phyloP scores from a whole-genome alignment of 495 filamentous ascomycete species.

The Aspergillus mulundensis region DNA sequence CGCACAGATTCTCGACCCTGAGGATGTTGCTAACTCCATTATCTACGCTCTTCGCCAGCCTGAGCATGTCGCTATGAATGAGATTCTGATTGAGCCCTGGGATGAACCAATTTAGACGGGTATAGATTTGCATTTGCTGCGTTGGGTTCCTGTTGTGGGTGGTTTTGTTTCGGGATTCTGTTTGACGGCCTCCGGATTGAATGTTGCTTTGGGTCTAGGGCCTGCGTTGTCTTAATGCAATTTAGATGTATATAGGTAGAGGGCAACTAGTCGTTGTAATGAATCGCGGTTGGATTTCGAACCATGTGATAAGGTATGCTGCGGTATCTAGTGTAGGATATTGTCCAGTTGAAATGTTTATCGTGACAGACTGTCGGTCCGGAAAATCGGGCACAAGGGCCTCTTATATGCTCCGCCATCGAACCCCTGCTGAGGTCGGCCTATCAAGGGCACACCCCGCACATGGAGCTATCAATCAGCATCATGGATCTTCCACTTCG shows the following conservation, averaged over 20 bases:
- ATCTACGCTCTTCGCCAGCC: slow-evolving; percentile 62
- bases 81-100: slow-evolving; percentile 66
- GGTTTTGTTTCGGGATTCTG: not conserved
- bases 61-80: slow-evolving; percentile 63
- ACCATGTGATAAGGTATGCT: not conserved
- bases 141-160: not conserved
- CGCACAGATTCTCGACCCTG: slow-evolving; percentile 58
- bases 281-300: not conserved
- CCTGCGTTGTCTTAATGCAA: not conserved
- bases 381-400: not conserved
- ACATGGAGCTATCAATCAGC: not conserved
- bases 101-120: slow-evolving; percentile 59
- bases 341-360: not conserved
- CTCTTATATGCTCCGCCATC: not conserved
- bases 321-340: not conserved
- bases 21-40: slow-evolving; percentile 62
- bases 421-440: not conserved
- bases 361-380: not conserved
- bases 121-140: not conserved
- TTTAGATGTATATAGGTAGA: not conserved
- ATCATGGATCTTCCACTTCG: not conserved
- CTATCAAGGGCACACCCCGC: not conserved
- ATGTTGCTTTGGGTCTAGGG: not conserved
- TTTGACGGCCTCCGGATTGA: not conserved
- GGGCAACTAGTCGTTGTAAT: not conserved